These are phyloP conservation scores for Syzygium aromaticum DNA, from an alignment of 345 rosid genomes.

Conservation along the genomic window DNA sequence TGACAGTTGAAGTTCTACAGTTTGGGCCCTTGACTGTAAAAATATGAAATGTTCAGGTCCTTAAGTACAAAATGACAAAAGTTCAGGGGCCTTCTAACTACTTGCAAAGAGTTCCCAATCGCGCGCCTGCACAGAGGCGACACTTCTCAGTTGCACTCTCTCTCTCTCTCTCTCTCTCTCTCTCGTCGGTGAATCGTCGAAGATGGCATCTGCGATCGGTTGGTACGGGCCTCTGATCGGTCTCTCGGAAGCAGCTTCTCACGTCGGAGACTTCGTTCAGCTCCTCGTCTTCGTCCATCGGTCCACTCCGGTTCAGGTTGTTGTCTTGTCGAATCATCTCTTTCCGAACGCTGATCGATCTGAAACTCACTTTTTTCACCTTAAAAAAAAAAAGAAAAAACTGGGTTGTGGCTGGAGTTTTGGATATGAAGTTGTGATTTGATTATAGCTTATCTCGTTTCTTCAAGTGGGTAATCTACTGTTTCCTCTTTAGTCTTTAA, in stretches of 20 bases:
- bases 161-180: background rate
- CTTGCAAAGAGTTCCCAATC: background rate
- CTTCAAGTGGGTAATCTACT: background rate
- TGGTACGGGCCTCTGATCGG: slow-evolving; percentile 53
- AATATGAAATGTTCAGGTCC: background rate
- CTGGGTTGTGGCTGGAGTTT: background rate
- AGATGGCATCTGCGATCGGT: slow-evolving; percentile 25
- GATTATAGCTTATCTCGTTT: background rate
- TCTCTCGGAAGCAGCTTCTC: slow-evolving; percentile 28
- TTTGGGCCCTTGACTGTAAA: background rate
- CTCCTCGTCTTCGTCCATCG: slow-evolving; percentile 48
- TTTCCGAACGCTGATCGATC: background rate
- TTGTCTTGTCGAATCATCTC: background rate
- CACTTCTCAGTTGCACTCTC: background rate
- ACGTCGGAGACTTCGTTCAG: slow-evolving; percentile 48
- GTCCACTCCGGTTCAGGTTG: slow-evolving; percentile 43
- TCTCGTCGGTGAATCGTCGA: background rate
- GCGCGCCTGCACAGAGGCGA: background rate
- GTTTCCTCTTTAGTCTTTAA: background rate
- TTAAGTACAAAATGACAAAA: background rate
- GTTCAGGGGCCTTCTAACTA: background rate
- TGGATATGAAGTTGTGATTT: background rate
- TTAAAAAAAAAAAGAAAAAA: too few species aligned
- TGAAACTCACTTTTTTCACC: background rate
- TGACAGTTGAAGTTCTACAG: background rate